Percentiles rank a stretch among this genome's conserved stretches.
Evolutionary conservation across 2,329 filamentous ascomycete species (phyloP).

Genomic region (Sphaerulina vaccinii): DNA sequence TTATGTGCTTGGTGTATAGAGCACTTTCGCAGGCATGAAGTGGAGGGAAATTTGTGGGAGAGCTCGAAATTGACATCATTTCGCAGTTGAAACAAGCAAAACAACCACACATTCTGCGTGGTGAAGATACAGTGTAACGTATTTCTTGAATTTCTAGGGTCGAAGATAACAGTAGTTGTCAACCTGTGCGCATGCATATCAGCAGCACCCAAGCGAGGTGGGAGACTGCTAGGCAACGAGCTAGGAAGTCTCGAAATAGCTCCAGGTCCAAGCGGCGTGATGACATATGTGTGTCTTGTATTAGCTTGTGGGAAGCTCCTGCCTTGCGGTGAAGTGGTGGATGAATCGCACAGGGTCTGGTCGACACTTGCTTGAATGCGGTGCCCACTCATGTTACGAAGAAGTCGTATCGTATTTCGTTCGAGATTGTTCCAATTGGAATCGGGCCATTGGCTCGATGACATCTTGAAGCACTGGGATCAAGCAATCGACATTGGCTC

Average conservation of each 20-base stretch:
- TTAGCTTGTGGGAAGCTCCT: background rate
- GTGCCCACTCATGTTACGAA: background rate
- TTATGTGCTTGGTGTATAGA: background rate
- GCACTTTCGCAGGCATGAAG: background rate
- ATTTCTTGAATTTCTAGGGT: background rate
- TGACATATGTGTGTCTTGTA: no score
- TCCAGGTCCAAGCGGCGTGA: no score
- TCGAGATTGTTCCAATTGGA: background rate
- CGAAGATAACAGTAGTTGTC: background rate
- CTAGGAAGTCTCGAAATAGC: no score
- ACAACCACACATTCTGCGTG: background rate
- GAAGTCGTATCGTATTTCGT: background rate
- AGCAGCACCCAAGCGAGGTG: background rate
- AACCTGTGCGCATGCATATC: background rate
- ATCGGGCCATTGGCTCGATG: background rate
- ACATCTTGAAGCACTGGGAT: background rate
- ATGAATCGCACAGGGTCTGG: background rate
- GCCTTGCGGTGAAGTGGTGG: background rate
- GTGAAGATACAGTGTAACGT: background rate
- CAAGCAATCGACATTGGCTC: background rate
- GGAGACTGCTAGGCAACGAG: no score
- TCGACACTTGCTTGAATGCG: background rate
- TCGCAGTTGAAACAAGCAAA: background rate
- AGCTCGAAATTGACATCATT: constrained; percentile 3
- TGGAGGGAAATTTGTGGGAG: background rate